Conservation (phyloP, 2,329 filamentous ascomycete species). For the Diaporthe velutina region DNA sequence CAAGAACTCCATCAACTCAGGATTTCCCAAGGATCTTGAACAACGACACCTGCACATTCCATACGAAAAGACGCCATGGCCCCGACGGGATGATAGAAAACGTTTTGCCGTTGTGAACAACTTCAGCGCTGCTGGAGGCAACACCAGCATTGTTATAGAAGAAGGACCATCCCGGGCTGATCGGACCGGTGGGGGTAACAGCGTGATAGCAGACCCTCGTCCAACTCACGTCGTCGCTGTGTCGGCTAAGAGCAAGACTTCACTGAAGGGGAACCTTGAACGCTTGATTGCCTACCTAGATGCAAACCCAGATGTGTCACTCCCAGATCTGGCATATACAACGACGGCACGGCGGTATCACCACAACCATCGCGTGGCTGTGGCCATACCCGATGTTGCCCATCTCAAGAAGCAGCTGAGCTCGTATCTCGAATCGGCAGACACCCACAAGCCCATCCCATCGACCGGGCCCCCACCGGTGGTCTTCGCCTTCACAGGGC, state of each 20-base stretch:
- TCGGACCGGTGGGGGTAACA: too few species aligned
- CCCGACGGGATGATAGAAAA: not conserved
- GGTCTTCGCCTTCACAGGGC: conserved; percentile 59
- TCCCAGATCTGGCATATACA: conserved; percentile 65
- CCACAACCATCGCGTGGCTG: conserved; percentile 47
- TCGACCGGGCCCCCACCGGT: conserved; percentile 44
- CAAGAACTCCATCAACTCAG: conserved; percentile 47
- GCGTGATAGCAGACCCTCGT: conserved; percentile 42
- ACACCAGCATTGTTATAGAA: conserved; percentile 8
- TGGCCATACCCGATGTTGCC: conserved; percentile 43
- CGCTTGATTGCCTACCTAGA: not conserved
- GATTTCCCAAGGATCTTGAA: conserved; percentile 8
- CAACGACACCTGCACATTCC: not conserved
- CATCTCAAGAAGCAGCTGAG: conserved; percentile 41
- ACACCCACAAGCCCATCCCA: conserved; percentile 43
- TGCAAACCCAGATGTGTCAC: conserved; percentile 49
- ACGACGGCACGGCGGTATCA: conserved; percentile 62
- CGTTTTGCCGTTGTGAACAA: conserved; percentile 13
- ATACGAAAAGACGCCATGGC: not conserved
- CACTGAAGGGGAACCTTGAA: not conserved
- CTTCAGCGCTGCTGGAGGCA: conserved; percentile 31
- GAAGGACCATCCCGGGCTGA: too few species aligned
- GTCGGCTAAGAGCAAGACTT: not conserved
- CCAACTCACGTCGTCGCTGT: not conserved
- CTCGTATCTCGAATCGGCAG: conserved; percentile 35